phyloP scores from a whole-genome alignment of 495 filamentous ascomycete species.

The Diplogelasinospora grovesii region DNA sequence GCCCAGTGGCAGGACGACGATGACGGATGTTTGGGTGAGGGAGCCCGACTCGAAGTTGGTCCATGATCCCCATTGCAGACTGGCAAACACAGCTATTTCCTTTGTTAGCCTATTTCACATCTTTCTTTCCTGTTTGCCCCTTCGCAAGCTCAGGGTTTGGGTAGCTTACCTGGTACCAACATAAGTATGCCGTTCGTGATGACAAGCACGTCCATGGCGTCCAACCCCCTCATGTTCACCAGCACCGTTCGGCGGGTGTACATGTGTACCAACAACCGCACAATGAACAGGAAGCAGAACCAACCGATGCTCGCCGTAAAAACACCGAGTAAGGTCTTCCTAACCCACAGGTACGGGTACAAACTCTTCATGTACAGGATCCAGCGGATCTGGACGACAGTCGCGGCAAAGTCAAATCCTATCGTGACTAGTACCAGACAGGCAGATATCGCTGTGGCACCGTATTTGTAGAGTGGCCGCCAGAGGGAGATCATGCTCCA shows the following conservation, averaged over 20 bases:
- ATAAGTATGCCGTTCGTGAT: constrained; percentile 42
- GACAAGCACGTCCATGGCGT: constrained; percentile 32
- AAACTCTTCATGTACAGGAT: constrained; percentile 33
- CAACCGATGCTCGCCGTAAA: constrained; percentile 63
- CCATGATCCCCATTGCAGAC: constrained; percentile 48
- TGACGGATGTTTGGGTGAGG: constrained; percentile 58
- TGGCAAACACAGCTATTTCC: constrained; percentile 58
- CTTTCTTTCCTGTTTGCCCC: too few relatives aligned
- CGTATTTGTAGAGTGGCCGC: constrained; percentile 26
- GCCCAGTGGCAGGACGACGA: constrained; percentile 72
- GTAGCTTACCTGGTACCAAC: constrained; percentile 63
- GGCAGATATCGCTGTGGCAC: constrained; percentile 44
- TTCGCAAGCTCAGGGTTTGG: too few relatives aligned
- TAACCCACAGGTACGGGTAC: constrained; percentile 36
- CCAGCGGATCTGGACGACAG: constrained; percentile 47
- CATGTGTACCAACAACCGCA: constrained; percentile 54
- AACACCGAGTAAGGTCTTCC: constrained; percentile 45
- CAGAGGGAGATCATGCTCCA: constrained; percentile 53
- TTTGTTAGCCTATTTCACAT: constrained; percentile 2
- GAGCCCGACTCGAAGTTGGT: constrained; percentile 50
- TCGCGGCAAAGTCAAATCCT: constrained; percentile 52
- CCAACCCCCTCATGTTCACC: constrained; percentile 19
- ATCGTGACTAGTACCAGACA: constrained; percentile 50
- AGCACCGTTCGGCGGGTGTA: constrained; percentile 24
- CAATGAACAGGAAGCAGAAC: constrained; percentile 67